Conservation (phyloP, 2,329 filamentous ascomycete genomes). For the Ceratocystis huliohia region DNA sequence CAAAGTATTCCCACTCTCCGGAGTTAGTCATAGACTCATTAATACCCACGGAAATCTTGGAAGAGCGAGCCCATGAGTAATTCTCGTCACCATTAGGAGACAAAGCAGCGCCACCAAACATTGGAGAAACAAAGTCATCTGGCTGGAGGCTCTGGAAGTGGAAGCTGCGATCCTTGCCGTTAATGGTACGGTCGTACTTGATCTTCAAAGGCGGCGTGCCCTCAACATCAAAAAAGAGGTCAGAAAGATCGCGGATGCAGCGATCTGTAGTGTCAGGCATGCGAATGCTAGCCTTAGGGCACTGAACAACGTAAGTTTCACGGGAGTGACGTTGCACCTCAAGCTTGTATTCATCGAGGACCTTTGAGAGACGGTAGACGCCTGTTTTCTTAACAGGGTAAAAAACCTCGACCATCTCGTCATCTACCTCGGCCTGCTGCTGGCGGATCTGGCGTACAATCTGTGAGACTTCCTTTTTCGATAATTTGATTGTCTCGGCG, state of each 20-base stretch:
- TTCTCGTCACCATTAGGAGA: conserved; percentile 47
- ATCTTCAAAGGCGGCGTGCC: conserved; percentile 87
- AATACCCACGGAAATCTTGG: conserved; percentile 64
- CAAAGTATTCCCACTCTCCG: conserved; percentile 76
- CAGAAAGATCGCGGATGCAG: conserved; percentile 78
- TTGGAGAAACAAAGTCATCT: conserved; percentile 67
- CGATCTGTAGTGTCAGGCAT: conserved; percentile 50
- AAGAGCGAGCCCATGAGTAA: conserved; percentile 66
- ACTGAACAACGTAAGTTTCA: conserved; percentile 74
- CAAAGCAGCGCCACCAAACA: conserved; percentile 49
- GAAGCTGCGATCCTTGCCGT: conserved; percentile 68
- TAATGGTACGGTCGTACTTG: conserved; percentile 79
- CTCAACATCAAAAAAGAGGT: conserved; percentile 68
- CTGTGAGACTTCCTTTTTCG: conserved; percentile 58
- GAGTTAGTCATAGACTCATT: conserved; percentile 76
- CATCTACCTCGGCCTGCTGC: conserved; percentile 49
- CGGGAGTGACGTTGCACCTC: conserved; percentile 68
- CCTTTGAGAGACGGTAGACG: conserved; percentile 70
- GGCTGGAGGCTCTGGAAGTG: conserved; percentile 91
- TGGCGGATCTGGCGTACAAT: conserved; percentile 57
- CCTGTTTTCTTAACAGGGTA: conserved; percentile 75
- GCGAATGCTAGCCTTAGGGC: conserved; percentile 66
- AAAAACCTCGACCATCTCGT: conserved; percentile 52
- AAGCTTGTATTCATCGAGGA: conserved; percentile 86
- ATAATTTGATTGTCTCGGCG: conserved; percentile 68